phyloP scores from a whole-genome alignment of 2,329 filamentous ascomycete species.

The Nakataea oryzae region DNA sequence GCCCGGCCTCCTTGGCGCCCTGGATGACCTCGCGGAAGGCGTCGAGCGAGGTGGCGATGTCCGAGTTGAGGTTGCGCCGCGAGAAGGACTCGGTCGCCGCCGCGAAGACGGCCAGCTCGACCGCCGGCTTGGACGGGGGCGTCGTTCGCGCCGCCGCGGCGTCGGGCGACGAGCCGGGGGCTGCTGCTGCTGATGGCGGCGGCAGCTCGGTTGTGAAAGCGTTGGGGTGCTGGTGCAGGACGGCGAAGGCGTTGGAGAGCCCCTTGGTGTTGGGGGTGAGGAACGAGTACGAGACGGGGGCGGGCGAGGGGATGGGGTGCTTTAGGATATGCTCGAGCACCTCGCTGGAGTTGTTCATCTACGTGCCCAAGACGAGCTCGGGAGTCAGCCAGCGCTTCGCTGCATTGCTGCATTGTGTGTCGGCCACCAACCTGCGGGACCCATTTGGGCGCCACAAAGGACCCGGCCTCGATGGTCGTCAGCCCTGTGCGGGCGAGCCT shows the following conservation, averaged over 20 bases:
- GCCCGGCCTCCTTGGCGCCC: conserved; percentile 53
- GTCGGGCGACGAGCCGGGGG: conserved; percentile 18
- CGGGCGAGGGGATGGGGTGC: conserved; percentile 39
- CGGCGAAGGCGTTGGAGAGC: conserved; percentile 47
- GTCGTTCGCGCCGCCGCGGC: too few species aligned
- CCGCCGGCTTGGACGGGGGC: conserved; percentile 26
- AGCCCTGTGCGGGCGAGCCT: conserved; percentile 59
- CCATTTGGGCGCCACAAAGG: conserved; percentile 77
- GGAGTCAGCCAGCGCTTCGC: neutral
- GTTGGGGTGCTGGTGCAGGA: conserved; percentile 41
- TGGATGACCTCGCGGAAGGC: conserved; percentile 62
- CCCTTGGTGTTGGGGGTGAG: conserved; percentile 70
- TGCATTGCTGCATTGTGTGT: neutral
- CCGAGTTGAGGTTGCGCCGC: conserved; percentile 72
- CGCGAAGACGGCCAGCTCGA: conserved; percentile 43
- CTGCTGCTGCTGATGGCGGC: conserved; percentile 9
- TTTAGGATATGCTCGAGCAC: conserved; percentile 61
- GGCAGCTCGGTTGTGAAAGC: conserved; percentile 41
- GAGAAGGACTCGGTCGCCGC: conserved; percentile 75
- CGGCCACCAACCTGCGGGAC: conserved; percentile 54
- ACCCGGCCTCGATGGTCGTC: conserved; percentile 67
- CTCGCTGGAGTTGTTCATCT: conserved; percentile 72
- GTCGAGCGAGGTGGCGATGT: conserved; percentile 61
- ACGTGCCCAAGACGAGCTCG: neutral
- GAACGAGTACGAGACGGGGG: conserved; percentile 65